Percentiles rank a stretch among this genome's conserved stretches.
These are phyloP conservation scores for Plasmopara halstedii DNA, from an alignment of 352 stramenopile genomes.

Conservation along the genomic window DNA sequence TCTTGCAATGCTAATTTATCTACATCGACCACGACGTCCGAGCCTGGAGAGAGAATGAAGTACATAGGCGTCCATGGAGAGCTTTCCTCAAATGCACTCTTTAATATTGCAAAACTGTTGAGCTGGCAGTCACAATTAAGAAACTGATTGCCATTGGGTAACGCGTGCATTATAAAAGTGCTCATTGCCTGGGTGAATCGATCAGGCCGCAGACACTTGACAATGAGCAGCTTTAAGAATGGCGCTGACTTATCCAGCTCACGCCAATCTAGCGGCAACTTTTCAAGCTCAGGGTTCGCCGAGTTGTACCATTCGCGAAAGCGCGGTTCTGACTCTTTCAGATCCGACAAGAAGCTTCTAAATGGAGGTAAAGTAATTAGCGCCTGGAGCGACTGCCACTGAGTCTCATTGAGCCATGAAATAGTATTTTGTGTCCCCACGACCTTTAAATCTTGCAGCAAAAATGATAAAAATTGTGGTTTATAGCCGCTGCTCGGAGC, in stretches of 20 bases:
- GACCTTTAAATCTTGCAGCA: conserved; percentile 67
- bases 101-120: conserved; percentile 92
- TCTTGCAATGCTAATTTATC: conserved; percentile 91
- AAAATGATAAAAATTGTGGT: conserved; percentile 63
- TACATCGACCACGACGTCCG: conserved; percentile 94
- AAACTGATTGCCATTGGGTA: conserved; percentile 78
- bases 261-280: conserved; percentile 87
- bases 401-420: conserved; percentile 74
- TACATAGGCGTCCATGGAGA: conserved; percentile 95
- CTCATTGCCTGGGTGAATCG: conserved; percentile 89
- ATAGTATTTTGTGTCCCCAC: conserved; percentile 68
- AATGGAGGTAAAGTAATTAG: conserved; percentile 78
- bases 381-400: conserved; percentile 79
- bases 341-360: conserved; percentile 76
- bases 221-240: conserved; percentile 91
- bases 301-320: conserved; percentile 92
- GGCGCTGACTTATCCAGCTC: conserved; percentile 86
- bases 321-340: conserved; percentile 84
- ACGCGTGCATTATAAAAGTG: conserved; percentile 85
- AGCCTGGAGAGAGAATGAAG: conserved; percentile 95
- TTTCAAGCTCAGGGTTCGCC: conserved; percentile 77
- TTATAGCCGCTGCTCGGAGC: conserved; percentile 64
- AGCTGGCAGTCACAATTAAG: conserved; percentile 85
- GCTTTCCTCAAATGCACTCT: conserved; percentile 90
- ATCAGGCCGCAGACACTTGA: conserved; percentile 92